phyloP scores from a whole-genome alignment of 768 basidiomycete genomes.

The Podaxis rugospora region DNA sequence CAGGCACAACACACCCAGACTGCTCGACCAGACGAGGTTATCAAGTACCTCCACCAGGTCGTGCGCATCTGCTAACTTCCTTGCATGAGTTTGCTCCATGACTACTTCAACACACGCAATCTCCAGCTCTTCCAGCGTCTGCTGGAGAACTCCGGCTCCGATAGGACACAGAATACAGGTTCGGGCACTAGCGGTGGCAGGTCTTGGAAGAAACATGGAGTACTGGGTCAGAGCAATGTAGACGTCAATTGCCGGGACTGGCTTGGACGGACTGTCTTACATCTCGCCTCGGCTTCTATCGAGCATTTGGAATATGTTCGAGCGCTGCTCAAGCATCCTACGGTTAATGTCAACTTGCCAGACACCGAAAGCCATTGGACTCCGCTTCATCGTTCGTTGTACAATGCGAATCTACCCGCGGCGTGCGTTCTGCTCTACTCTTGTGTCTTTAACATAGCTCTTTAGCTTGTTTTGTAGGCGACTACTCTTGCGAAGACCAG shows the following conservation, averaged over 20 bases:
- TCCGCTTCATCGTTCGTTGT: conserved; percentile 83
- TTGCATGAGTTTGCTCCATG: conserved; percentile 83
- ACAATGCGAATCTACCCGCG: conserved; percentile 68
- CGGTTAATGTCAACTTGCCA: conserved; percentile 71
- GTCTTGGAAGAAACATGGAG: conserved; percentile 51
- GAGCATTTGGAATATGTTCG: conserved; percentile 77
- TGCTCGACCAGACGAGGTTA: neutral
- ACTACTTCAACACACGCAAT: conserved; percentile 63
- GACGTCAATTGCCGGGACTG: conserved; percentile 74
- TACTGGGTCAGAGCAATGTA: conserved; percentile 29
- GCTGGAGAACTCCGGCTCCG: conserved; percentile 45
- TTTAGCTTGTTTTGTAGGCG: neutral
- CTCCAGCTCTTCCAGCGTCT: conserved; percentile 75
- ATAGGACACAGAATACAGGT: conserved; percentile 28
- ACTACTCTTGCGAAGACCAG: conserved; percentile 68
- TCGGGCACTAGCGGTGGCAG: conserved; percentile 47
- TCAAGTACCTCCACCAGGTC: neutral
- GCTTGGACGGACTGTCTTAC: conserved; percentile 75
- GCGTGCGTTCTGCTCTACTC: conserved; percentile 40
- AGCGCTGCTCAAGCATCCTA: conserved; percentile 69
- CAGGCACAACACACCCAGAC: neutral
- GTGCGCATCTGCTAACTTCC: neutral
- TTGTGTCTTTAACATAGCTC: neutral
- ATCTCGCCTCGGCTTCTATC: conserved; percentile 67
- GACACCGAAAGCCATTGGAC: conserved; percentile 92